phyloP scores from a whole-genome alignment of 768 basidiomycete genomes.

The Tubosaeta sp. region DNA sequence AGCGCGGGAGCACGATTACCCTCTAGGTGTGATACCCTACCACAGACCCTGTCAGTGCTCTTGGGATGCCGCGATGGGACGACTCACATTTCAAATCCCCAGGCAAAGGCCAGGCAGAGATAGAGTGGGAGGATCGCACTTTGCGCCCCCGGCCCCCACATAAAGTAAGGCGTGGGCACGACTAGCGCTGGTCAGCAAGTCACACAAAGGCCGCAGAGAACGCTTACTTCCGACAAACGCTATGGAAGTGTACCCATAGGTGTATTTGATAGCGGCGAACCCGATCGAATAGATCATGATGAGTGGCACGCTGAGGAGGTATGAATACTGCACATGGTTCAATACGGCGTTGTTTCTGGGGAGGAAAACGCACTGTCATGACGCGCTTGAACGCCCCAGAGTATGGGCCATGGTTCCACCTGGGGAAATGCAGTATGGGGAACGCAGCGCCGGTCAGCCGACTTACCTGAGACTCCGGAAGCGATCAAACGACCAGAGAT shows the following conservation, averaged over 20 bases:
- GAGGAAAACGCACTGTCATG: slow-evolving; percentile 61
- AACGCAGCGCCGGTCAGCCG: no score
- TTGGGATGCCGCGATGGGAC: not conserved
- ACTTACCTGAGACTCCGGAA: slow-evolving; percentile 66
- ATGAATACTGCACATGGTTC: slow-evolving; percentile 57
- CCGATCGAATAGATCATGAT: slow-evolving; percentile 56
- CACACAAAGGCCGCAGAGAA: no score
- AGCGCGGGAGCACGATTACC: slow-evolving; percentile 36
- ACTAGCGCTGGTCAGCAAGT: slow-evolving; percentile 35
- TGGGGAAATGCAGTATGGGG: slow-evolving; percentile 18
- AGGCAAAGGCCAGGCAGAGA: slow-evolving; percentile 59
- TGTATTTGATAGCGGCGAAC: slow-evolving; percentile 69
- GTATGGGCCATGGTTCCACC: slow-evolving; percentile 65
- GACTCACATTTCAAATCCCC: slow-evolving; percentile 75
- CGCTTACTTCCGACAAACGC: slow-evolving; percentile 42
- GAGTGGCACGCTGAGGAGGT: slow-evolving; percentile 59
- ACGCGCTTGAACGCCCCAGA: slow-evolving; percentile 79
- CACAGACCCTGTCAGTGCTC: not conserved
- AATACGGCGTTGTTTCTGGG: not conserved
- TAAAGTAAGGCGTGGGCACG: slow-evolving; percentile 55
- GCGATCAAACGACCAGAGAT: slow-evolving; percentile 76
- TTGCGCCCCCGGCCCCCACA: slow-evolving; percentile 49
- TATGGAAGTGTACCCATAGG: slow-evolving; percentile 52
- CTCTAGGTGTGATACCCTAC: slow-evolving; percentile 76
- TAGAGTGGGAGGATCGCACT: slow-evolving; percentile 61